Conservation (phyloP, 1,284 basidiomycete species). For the Trichosporon faecale region DNA sequence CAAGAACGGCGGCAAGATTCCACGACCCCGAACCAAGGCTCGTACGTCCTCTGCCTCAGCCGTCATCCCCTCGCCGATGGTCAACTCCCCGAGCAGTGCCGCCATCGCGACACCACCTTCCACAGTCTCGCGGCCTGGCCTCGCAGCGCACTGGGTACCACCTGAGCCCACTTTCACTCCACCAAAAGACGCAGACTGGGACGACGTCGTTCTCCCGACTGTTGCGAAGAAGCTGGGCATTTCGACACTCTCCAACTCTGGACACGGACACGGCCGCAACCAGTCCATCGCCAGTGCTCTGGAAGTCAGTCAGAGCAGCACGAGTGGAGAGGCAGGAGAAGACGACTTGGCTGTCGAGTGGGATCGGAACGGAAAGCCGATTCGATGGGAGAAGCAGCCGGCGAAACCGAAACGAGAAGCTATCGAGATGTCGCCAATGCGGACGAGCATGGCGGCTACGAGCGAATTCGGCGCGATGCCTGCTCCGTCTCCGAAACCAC, state of each 20-base stretch:
- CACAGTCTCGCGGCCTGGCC: conserved; percentile 24
- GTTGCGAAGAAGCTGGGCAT: conserved; percentile 75
- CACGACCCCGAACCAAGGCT: not conserved
- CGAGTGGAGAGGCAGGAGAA: conserved; percentile 26
- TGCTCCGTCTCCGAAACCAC: not conserved
- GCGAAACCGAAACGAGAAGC: not conserved
- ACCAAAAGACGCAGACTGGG: conserved; percentile 51
- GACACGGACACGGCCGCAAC: not conserved
- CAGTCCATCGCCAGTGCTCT: not conserved
- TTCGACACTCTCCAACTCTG: not conserved
- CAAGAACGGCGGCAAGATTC: not conserved
- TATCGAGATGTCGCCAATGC: conserved; percentile 11
- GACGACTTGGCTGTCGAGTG: conserved; percentile 48
- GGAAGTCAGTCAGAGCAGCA: conserved; percentile 4
- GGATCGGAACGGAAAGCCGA: conserved; percentile 45
- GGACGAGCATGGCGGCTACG: conserved; percentile 5
- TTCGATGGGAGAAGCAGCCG: conserved; percentile 40
- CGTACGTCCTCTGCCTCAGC: not conserved
- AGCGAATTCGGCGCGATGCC: conserved; percentile 14
- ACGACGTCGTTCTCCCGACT: conserved; percentile 62
- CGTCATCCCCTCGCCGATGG: not conserved
- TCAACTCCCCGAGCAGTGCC: not conserved
- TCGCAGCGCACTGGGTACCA: conserved; percentile 47
- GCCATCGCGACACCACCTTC: not conserved
- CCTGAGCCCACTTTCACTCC: conserved; percentile 45